phyloP scores from a whole-genome alignment of 2,329 filamentous ascomycete genomes.

The Stenocarpella maydis region DNA sequence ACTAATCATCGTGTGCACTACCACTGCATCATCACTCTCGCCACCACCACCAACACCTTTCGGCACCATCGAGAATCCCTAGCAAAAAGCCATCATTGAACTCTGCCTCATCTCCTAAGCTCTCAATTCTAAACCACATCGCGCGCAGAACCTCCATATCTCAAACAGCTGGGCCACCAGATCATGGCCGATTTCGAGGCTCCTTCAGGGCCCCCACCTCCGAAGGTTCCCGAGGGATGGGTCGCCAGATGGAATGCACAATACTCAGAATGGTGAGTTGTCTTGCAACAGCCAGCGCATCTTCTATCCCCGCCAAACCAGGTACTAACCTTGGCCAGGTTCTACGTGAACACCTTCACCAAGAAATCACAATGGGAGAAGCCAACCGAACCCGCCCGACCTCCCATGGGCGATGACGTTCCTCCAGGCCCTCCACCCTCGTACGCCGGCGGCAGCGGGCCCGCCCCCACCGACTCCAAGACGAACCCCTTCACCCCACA shows the following conservation, averaged over 20 bases:
- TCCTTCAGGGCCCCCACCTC: constrained; percentile 64
- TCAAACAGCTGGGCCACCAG: constrained; percentile 1
- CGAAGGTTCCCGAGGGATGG: constrained; percentile 79
- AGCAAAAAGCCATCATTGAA: neutral
- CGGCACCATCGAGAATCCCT: neutral
- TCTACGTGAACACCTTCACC: constrained; percentile 89
- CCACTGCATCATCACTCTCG: constrained; percentile 2
- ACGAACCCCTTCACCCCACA: constrained; percentile 72
- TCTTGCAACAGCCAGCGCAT: constrained; percentile 2
- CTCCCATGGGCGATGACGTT: constrained; percentile 50
- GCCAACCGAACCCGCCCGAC: constrained; percentile 71
- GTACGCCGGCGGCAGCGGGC: constrained; percentile 61
- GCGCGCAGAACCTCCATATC: neutral
- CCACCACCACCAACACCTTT: neutral
- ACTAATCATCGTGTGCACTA: neutral
- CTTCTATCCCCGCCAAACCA: neutral
- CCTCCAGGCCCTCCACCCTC: constrained; percentile 72
- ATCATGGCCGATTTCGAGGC: constrained; percentile 63
- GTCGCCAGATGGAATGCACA: constrained; percentile 85
- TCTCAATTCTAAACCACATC: neutral
- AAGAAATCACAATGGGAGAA: constrained; percentile 92
- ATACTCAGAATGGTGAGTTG: constrained; percentile 76
- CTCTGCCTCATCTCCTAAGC: neutral
- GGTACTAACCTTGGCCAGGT: constrained; percentile 60
- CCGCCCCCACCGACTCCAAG: constrained; percentile 66